Conservation (phyloP, 1,139 yeast genomes). For the Candida tropicalis region DNA sequence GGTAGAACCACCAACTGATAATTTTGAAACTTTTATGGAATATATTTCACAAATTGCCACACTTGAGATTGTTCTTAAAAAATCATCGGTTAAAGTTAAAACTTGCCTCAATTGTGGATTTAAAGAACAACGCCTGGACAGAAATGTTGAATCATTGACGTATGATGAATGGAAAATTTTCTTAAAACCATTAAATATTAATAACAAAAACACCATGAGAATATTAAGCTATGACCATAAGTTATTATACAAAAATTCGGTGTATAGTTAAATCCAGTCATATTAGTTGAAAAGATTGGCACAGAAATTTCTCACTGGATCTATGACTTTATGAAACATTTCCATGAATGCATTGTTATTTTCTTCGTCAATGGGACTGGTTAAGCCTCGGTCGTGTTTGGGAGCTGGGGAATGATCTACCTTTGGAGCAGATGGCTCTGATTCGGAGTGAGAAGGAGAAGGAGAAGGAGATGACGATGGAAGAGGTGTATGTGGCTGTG, state of each 20-base stretch:
- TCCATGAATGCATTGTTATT: slow-evolving; percentile 8
- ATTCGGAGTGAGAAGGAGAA: not conserved
- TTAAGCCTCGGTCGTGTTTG: slow-evolving; percentile 4
- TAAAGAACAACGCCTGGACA: slow-evolving; percentile 18
- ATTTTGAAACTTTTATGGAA: slow-evolving; percentile 31
- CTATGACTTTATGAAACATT: slow-evolving; percentile 15
- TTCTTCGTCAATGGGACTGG: not conserved
- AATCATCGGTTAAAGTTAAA: slow-evolving; percentile 23
- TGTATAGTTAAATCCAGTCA: slow-evolving; percentile 1
- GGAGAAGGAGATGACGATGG: slow-evolving; percentile 15
- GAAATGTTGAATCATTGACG: slow-evolving; percentile 21
- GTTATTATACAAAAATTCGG: slow-evolving; percentile 14
- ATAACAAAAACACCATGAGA: slow-evolving; percentile 18
- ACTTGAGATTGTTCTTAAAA: slow-evolving; percentile 28
- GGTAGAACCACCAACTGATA: slow-evolving; percentile 25
- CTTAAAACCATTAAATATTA: slow-evolving; percentile 25
- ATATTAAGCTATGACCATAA: slow-evolving; percentile 22
- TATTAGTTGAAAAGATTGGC: slow-evolving; percentile 14
- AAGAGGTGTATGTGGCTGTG: not conserved
- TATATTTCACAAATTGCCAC: slow-evolving; percentile 29
- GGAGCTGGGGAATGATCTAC: not conserved
- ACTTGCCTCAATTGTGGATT: slow-evolving; percentile 43
- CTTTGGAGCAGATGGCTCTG: too few species aligned
- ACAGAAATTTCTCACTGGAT: slow-evolving; percentile 15
- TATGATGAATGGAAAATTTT: slow-evolving; percentile 32